Conservation (phyloP, 208 protist genomes). For the Leishmania turanica region DNA sequence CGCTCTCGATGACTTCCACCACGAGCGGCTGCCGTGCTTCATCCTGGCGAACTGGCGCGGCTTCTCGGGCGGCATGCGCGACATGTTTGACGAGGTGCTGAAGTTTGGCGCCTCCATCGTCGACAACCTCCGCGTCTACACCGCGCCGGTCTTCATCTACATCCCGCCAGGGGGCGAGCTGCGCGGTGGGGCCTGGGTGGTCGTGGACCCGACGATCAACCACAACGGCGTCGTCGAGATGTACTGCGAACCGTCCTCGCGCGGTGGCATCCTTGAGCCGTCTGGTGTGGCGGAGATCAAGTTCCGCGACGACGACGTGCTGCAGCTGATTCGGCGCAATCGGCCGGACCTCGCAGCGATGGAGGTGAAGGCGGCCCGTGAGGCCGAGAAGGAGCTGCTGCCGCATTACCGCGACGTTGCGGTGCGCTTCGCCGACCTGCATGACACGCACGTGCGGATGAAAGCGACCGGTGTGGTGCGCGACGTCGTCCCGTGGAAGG, state of each 20-base stretch:
- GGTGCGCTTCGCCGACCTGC: conserved; percentile 96
- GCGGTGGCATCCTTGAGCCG: conserved; percentile 97
- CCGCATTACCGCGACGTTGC: conserved; percentile 95
- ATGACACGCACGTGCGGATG: conserved; percentile 97
- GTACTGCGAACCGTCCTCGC: conserved; percentile 94
- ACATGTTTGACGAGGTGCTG: conserved; percentile 99
- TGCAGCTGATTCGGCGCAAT: conserved; percentile 90
- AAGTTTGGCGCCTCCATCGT: conserved; percentile 99
- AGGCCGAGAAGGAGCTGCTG: conserved; percentile 61
- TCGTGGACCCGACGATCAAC: conserved; percentile 98
- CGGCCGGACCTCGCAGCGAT: conserved; percentile 65
- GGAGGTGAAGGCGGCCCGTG: conserved; percentile 39
- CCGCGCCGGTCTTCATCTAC: conserved; percentile 97
- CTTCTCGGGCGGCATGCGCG: conserved; percentile 98
- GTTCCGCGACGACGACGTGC: conserved; percentile 92
- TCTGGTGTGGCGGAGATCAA: conserved; percentile 97
- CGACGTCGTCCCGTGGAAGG: conserved; percentile 92
- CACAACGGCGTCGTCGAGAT: conserved; percentile 96
- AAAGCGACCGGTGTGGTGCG: conserved; percentile 92
- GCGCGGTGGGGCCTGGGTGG: conserved; percentile 98
- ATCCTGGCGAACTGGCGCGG: conserved; percentile 99
- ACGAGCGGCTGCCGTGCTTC: conserved; percentile 97
- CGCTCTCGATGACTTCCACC: conserved; percentile 97
- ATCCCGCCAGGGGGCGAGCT: conserved; percentile 97
- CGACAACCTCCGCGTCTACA: conserved; percentile 96